These are phyloP conservation scores for Bathelium albidoporum DNA, from an alignment of 495 filamentous ascomycete genomes.

Conservation along the genomic window DNA sequence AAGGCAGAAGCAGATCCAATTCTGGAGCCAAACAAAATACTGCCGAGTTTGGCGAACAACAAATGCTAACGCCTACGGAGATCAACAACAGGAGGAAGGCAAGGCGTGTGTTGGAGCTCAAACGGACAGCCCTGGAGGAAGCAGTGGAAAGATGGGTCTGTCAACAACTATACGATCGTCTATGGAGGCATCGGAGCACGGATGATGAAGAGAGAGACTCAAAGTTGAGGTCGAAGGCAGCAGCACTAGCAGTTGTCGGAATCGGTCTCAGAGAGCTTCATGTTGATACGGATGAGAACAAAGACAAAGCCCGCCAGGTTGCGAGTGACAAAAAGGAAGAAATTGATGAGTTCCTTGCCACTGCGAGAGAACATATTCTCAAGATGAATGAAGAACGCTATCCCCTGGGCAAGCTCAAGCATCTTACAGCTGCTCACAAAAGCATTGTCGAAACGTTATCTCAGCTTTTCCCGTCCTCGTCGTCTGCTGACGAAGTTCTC, in stretches of 20 bases:
- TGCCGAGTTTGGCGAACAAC: slow-evolving; percentile 45
- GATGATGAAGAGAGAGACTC: slow-evolving; percentile 93
- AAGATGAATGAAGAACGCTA: slow-evolving; percentile 81
- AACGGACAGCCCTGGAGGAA: slow-evolving; percentile 71
- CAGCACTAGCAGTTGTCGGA: slow-evolving; percentile 78
- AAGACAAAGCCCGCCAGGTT: slow-evolving; percentile 35
- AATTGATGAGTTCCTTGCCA: slow-evolving; percentile 60
- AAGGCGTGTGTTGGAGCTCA: slow-evolving; percentile 63
- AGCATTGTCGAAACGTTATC: slow-evolving; percentile 84
- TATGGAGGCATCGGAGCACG: slow-evolving; percentile 85
- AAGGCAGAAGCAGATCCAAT: slow-evolving; percentile 11
- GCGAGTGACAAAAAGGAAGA: slow-evolving; percentile 55
- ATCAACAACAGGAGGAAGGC: slow-evolving; percentile 69
- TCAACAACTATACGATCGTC: slow-evolving; percentile 71
- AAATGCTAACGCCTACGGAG: slow-evolving; percentile 87
- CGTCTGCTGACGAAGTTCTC: slow-evolving; percentile 92
- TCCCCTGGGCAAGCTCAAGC: slow-evolving; percentile 83
- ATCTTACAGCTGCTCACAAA: slow-evolving; percentile 82
- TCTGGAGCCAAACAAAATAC: slow-evolving; percentile 10
- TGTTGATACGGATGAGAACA: slow-evolving; percentile 52
- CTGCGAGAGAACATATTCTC: slow-evolving; percentile 61
- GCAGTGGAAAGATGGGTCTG: slow-evolving; percentile 83
- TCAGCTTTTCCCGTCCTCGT: slow-evolving; percentile 67
- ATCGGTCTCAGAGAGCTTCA: slow-evolving; percentile 82
- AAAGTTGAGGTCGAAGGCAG: slow-evolving; percentile 88